Evolutionary conservation across 228 moss, liverwort and hornwort genomes (phyloP), one percentile per base, ranked within the genome.

Genomic region (Sphagnum magellanicum): DNA sequence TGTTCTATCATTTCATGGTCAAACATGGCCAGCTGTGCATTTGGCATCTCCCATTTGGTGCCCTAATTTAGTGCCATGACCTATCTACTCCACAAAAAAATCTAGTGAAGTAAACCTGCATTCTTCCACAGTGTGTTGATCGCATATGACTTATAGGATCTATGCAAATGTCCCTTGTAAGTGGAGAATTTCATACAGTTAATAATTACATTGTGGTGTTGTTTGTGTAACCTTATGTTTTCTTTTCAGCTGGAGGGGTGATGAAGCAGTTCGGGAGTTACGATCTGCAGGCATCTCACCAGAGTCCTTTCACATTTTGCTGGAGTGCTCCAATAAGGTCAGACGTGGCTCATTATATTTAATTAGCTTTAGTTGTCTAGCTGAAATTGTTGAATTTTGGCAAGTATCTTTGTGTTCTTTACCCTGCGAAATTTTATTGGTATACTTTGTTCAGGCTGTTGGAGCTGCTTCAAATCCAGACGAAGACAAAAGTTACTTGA

Each of bases 211-310:
- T 32, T 32, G 32, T 32, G 32, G 32, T 32, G 32, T 32, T 32
- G 32, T 32, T 32, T 32, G 32, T 32, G 3, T 32, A 32, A 32
- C 32, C 32, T 32, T 32, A 32, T 32, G 3, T 32, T 32, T 32
- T 32, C 32, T 1, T 32, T 53, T 65, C 75, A 90, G 90, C 75
- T 91, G 90, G 90, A 85, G 85, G 66, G 85, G 85, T 60, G 73
- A 77, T 32, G 76, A 83, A 75, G 88, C 91, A 11, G 49, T 91
- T 69, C 79, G 80, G 76, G 91, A 91, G 71, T 73, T 91, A 66
- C 86, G 77, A 60, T 66, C 78, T 48, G 91, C 91, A 67, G 91
- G 91, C 74, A 88, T 85, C 72, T 71, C 78, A 64, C 71, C 81
- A 70, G 83, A 83, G 70, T 53, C 79, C 49, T 88, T 91, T 69